A percentile compares a stretch with the other conserved stretches of the same genome.
phyloP scores from a whole-genome alignment of 2,329 filamentous ascomycete species.

The Colletotrichum higginsianum region DNA sequence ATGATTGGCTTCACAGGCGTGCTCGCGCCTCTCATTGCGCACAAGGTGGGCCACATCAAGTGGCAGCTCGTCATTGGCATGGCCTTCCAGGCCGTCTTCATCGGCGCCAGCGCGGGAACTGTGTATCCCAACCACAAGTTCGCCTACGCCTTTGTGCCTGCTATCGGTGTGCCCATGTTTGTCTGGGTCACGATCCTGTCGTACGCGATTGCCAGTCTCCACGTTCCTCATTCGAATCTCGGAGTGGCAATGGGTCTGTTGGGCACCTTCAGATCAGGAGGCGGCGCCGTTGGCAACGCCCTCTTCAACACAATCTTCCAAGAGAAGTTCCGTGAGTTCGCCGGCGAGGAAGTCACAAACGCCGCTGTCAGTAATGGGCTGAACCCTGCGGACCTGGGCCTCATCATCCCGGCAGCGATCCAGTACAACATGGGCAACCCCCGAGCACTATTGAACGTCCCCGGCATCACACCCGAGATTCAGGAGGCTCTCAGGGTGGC shows the following conservation, averaged over 20 bases:
- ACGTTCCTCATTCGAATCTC: slow-evolving; percentile 50
- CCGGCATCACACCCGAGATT: slow-evolving; percentile 38
- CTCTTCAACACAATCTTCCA: slow-evolving; percentile 52
- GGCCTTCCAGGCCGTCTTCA: slow-evolving; percentile 49
- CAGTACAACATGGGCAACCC: slow-evolving; percentile 51
- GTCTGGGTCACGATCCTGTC: slow-evolving; percentile 50
- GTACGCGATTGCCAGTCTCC: slow-evolving; percentile 50
- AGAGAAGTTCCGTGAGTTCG: slow-evolving; percentile 44
- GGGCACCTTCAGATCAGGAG: slow-evolving; percentile 50
- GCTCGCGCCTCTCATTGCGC: slow-evolving; percentile 49
- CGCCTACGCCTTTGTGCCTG: slow-evolving; percentile 50
- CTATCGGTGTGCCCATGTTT: slow-evolving; percentile 52
- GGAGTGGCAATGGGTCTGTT: slow-evolving; percentile 50
- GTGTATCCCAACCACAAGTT: slow-evolving; percentile 47
- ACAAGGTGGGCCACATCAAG: slow-evolving; percentile 50
- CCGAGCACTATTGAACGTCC: slow-evolving; percentile 40
- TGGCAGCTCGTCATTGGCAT: slow-evolving; percentile 50
- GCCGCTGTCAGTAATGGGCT: slow-evolving; percentile 49
- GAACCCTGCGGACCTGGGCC: slow-evolving; percentile 40
- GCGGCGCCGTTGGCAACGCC: slow-evolving; percentile 53
- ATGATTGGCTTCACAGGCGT: slow-evolving; percentile 36
- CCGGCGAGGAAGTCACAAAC: slow-evolving; percentile 46
- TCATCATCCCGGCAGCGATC: slow-evolving; percentile 50
- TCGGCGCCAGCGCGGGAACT: slow-evolving; percentile 47
- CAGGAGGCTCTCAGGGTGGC: slow-evolving; percentile 22